These are phyloP conservation scores for Rosa rugosa DNA, from an alignment of 306 rosid genomes.

Conservation along the genomic window DNA sequence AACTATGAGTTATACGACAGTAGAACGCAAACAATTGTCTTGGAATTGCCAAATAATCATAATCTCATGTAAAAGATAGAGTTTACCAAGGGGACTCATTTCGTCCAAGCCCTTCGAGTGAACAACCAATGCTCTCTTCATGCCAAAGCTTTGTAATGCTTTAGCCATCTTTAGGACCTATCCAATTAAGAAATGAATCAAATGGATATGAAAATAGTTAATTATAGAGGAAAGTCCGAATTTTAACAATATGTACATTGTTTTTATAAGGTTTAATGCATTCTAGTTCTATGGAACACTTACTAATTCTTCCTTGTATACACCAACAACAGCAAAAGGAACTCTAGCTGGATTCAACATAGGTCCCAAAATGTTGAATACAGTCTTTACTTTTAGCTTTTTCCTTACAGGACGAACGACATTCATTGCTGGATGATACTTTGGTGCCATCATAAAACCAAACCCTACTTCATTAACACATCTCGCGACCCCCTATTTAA, in stretches of 20 bases:
- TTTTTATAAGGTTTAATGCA: not conserved
- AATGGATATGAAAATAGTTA: not conserved
- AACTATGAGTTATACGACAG: not conserved
- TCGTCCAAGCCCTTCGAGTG: slow-evolving; percentile 96
- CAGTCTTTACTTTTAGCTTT: slow-evolving; percentile 79
- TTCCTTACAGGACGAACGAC: slow-evolving; percentile 76
- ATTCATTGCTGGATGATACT: slow-evolving; percentile 89
- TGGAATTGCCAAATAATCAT: slow-evolving; percentile 11
- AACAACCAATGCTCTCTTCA: slow-evolving; percentile 94
- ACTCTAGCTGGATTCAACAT: slow-evolving; percentile 92
- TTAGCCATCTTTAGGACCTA: slow-evolving; percentile 91
- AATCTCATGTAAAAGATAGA: slow-evolving; percentile 13
- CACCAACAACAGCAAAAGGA: slow-evolving; percentile 93
- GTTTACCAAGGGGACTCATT: slow-evolving; percentile 93
- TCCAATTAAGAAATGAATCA: slow-evolving; percentile 23
- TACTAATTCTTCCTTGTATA: slow-evolving; percentile 77
- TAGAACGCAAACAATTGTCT: not conserved
- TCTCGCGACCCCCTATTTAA: slow-evolving; percentile 61
- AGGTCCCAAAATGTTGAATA: slow-evolving; percentile 90
- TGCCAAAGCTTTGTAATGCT: slow-evolving; percentile 75
- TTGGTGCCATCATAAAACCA: slow-evolving; percentile 94
- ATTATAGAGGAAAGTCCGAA: not conserved
- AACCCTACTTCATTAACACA: slow-evolving; percentile 81
- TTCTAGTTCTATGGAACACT: not conserved
- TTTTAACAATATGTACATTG: not conserved